phyloP scores from a whole-genome alignment of 2,329 filamentous ascomycete species.

The Rhexocercosporidium sp. region DNA sequence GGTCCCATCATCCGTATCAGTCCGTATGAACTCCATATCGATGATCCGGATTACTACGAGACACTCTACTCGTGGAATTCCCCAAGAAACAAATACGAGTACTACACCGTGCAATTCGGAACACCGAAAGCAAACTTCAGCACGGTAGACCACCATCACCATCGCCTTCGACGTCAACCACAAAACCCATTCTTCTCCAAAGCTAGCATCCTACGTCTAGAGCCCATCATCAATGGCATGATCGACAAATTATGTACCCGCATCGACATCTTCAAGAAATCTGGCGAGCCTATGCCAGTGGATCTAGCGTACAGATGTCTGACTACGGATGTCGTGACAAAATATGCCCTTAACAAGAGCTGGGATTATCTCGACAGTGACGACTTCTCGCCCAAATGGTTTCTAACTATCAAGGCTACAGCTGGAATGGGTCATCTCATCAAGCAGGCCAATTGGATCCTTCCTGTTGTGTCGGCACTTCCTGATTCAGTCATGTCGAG shows the following conservation, averaged over 20 bases:
- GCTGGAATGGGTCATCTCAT: constrained; percentile 10
- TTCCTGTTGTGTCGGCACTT: constrained; percentile 1
- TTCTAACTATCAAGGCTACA: constrained; percentile 9
- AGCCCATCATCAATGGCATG: constrained; percentile 26
- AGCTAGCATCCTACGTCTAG: constrained; percentile 19
- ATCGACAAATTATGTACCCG: constrained; percentile 4
- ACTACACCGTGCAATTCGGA: constrained; percentile 19
- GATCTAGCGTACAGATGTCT: constrained; percentile 4
- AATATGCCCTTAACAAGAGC: constrained; percentile 35
- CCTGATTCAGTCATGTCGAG: constrained; percentile 2
- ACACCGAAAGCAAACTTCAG: constrained; percentile 23
- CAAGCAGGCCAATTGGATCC: constrained; percentile 16
- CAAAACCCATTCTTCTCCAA: constrained; percentile 34
- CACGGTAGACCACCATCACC: constrained; percentile 29
- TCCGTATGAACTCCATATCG: constrained; percentile 48
- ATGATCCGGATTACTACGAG: constrained; percentile 45
- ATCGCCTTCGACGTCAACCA: constrained; percentile 28
- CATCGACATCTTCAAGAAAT: background rate
- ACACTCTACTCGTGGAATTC: constrained; percentile 44
- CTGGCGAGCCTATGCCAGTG: constrained; percentile 3
- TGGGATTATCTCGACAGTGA: constrained; percentile 24
- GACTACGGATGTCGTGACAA: constrained; percentile 35
- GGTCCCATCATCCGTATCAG: constrained; percentile 45
- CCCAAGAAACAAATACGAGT: constrained; percentile 27
- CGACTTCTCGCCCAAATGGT: constrained; percentile 21